These are phyloP conservation scores for Erysimum cheiri DNA, from an alignment of 441 rosid species.

Conservation along the genomic window DNA sequence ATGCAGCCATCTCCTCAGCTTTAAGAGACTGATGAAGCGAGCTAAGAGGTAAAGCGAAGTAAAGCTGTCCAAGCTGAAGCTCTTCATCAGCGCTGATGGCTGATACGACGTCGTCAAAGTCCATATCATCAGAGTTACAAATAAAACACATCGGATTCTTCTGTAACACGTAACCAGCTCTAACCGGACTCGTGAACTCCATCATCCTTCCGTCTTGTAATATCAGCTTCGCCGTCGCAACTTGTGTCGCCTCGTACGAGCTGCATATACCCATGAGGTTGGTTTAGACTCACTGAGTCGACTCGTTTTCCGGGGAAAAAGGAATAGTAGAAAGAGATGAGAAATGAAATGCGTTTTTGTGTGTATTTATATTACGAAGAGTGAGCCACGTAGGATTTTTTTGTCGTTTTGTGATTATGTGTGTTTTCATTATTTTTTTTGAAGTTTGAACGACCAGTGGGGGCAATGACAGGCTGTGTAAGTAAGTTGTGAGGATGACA, in stretches of 20 bases:
- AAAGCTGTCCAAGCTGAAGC: constrained; percentile 79
- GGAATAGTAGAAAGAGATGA: constrained; percentile 24
- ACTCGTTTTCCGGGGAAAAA: constrained; percentile 5
- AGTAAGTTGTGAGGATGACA: constrained; percentile 43
- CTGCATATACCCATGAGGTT: constrained; percentile 67
- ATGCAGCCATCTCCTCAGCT: constrained; percentile 90
- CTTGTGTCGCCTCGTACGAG: constrained; percentile 62
- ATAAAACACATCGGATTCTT: constrained; percentile 67
- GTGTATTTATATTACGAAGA: constrained; percentile 13
- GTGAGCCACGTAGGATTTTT: constrained; percentile 23
- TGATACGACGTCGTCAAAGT: constrained; percentile 70
- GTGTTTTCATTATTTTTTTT: not conserved
- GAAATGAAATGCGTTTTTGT: constrained; percentile 6
- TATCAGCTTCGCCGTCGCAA: constrained; percentile 72
- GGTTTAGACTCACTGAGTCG: constrained; percentile 33
- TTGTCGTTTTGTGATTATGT: constrained; percentile 31
- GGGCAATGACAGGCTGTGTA: constrained; percentile 45
- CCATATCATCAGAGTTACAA: constrained; percentile 95
- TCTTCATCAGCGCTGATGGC: constrained; percentile 72
- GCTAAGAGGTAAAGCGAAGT: constrained; percentile 77
- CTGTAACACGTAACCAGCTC: constrained; percentile 66
- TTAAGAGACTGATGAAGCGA: constrained; percentile 60
- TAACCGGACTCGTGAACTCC: constrained; percentile 77
- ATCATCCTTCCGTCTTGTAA: constrained; percentile 74
- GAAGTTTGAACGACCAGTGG: constrained; percentile 47